Conservation (phyloP, 352 stramenopile species). For the Globisporangium splendens region DNA sequence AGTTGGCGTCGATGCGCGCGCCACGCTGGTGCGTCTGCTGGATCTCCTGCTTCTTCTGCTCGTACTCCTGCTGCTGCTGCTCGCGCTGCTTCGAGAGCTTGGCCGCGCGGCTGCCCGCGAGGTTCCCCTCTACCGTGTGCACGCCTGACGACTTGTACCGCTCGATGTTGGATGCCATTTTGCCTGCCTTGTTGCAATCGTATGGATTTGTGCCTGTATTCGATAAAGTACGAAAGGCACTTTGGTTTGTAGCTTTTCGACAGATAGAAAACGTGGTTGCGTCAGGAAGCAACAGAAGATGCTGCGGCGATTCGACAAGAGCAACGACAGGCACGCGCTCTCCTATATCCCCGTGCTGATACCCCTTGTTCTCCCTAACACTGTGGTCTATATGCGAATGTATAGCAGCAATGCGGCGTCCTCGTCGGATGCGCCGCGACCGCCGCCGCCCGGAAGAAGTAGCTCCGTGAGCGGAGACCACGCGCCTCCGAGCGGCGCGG, state of each 20-base stretch:
- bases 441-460: not conserved
- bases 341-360: not conserved
- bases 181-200: conserved; percentile 3
- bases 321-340: conserved; percentile 29
- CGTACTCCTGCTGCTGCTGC: conserved; percentile 92
- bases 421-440: conserved; percentile 1
- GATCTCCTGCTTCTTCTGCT: conserved; percentile 91
- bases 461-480: conserved; percentile 11
- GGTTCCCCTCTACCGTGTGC: conserved; percentile 96
- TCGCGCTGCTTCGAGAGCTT: conserved; percentile 90
- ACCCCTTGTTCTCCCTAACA: not conserved
- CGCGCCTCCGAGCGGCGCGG: conserved; percentile 18
- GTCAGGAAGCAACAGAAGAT: conserved; percentile 25
- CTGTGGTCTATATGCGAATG: not conserved
- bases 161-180: conserved; percentile 62
- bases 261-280: not conserved
- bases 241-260: not conserved
- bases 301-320: conserved; percentile 57
- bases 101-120: conserved; percentile 90
- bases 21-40: conserved; percentile 74
- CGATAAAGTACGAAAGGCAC: conserved; percentile 26
- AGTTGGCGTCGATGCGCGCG: conserved; percentile 90
- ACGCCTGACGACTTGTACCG: conserved; percentile 86
- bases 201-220: conserved; percentile 3
- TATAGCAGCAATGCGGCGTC: too few species aligned